Evolutionary conservation across 75 land plant genomes (phyloP), one percentile per base, ranked within the genome.

Genomic region (Pseudotsuga menziesii): DNA sequence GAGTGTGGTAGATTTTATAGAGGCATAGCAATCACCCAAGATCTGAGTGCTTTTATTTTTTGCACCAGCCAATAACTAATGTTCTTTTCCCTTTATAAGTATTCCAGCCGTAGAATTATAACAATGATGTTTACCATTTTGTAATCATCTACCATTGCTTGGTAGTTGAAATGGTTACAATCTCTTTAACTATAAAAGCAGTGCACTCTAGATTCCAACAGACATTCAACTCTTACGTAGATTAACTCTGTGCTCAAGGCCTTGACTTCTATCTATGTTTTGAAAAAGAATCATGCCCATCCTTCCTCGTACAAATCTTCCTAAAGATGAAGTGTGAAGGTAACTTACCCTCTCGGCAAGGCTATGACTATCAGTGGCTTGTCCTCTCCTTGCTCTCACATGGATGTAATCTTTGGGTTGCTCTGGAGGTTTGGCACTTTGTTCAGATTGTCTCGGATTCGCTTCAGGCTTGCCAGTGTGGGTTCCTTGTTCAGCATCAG

Each of bases 351-450:
- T 77, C 57, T 79, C 80, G 0, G 80, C 80, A 20, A 79, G 58
- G 80, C 80, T 79, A 36, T 79, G 80, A 9, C 80, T 79, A 79
- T 79, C 80, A 27, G 80, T 79, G 57, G 80, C 80, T 77, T 79
- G 80, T 16, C 80, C 80, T 56, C 80, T 41, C n/a, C 80, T 20
- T 3, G 80, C 80, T 26, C 80, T 23, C 29, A 79, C 80, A 36
- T 79, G 80, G 25, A 79, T 77, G 32, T 77, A 76, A 48, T 79
- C 80, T 60, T 60, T 60, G 22, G 61, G 9, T 60, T n/a, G 22
- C n/a, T 60, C 61, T 60, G 61, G 61, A 3, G 86, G 86, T 83
- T 92, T 69, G 72, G 0, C 25, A 69, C 13, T 41, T 41, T 69
- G 72, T 69, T n/a, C 23, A 41, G 72, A 69, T 23, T 39, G 23